Conservation (phyloP, 352 stramenopile species). For the Pythium angustatum region DNA sequence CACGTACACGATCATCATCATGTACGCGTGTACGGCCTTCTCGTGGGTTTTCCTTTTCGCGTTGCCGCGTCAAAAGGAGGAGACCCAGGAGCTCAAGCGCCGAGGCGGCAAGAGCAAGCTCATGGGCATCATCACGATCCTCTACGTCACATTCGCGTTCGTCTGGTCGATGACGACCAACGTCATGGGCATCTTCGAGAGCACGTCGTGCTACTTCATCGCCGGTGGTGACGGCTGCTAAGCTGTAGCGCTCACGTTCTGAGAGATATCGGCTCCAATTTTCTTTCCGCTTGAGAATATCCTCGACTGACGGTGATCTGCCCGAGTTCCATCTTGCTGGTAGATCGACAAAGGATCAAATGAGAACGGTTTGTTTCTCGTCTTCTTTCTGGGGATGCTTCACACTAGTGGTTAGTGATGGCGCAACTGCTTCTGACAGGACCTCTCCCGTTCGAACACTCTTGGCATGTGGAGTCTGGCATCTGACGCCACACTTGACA, state of each 20-base stretch:
- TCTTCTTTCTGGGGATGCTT: too few relatives aligned
- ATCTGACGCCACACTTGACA: too few relatives aligned
- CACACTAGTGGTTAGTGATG: too few relatives aligned
- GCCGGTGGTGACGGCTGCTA: constrained; percentile 42
- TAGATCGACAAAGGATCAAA: too few relatives aligned
- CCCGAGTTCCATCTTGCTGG: too few relatives aligned
- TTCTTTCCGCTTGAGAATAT: too few relatives aligned
- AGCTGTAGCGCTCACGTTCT: neutral
- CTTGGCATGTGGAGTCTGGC: too few relatives aligned
- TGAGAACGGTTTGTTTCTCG: too few relatives aligned
- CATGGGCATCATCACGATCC: constrained; percentile 29
- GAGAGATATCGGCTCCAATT: too few relatives aligned
- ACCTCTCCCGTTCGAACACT: too few relatives aligned
- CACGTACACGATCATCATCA: constrained; percentile 39
- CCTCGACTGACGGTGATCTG: too few relatives aligned
- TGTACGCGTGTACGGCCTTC: constrained; percentile 33
- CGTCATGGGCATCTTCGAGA: constrained; percentile 42
- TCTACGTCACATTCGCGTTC: constrained; percentile 33
- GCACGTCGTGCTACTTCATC: constrained; percentile 39
- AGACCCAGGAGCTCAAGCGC: constrained; percentile 36
- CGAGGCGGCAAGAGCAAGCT: constrained; percentile 29
- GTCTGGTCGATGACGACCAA: constrained; percentile 39
- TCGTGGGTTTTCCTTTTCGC: constrained; percentile 33
- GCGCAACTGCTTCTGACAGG: too few relatives aligned
- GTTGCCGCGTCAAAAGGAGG: constrained; percentile 37